phyloP scores from a whole-genome alignment of 192 early-diverging fungal species.

The Diversispora epigaea region DNA sequence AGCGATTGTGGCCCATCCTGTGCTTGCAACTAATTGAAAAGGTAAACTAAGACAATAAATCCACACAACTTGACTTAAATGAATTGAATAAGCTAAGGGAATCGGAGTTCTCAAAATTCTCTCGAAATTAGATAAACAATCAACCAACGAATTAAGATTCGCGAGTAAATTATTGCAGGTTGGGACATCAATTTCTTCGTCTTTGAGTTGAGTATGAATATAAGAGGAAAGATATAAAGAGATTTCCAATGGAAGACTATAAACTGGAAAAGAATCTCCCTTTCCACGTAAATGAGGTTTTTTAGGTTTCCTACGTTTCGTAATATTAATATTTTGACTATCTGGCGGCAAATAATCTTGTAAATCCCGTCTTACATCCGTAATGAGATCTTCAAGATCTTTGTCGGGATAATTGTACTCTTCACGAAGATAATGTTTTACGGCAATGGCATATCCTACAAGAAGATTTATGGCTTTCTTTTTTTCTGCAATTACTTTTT shows the following conservation, averaged over 20 bases:
- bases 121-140: constrained; percentile 71
- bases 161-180: constrained; percentile 50
- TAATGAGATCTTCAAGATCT: constrained; percentile 66
- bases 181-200: constrained; percentile 47
- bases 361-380: constrained; percentile 48
- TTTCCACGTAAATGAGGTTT: constrained; percentile 34
- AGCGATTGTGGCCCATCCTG: constrained; percentile 62
- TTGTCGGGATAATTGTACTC: constrained; percentile 66
- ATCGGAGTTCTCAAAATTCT: constrained; percentile 85
- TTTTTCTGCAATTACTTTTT: constrained; percentile 64
- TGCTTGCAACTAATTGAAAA: constrained; percentile 66
- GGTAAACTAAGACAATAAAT: constrained; percentile 77
- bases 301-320: not conserved
- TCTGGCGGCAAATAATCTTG: constrained; percentile 6
- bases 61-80: constrained; percentile 80
- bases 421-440: constrained; percentile 83
- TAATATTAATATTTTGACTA: not conserved
- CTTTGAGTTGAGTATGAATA: constrained; percentile 38
- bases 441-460: constrained; percentile 72
- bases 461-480: constrained; percentile 71
- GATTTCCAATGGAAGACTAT: constrained; percentile 60
- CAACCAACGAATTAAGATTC: constrained; percentile 51
- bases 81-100: constrained; percentile 85
- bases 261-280: constrained; percentile 20
- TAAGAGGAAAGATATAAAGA: constrained; percentile 63